Evolutionary conservation across 768 basidiomycete genomes (phyloP).

Genomic region (Leccinum uliginosum): DNA sequence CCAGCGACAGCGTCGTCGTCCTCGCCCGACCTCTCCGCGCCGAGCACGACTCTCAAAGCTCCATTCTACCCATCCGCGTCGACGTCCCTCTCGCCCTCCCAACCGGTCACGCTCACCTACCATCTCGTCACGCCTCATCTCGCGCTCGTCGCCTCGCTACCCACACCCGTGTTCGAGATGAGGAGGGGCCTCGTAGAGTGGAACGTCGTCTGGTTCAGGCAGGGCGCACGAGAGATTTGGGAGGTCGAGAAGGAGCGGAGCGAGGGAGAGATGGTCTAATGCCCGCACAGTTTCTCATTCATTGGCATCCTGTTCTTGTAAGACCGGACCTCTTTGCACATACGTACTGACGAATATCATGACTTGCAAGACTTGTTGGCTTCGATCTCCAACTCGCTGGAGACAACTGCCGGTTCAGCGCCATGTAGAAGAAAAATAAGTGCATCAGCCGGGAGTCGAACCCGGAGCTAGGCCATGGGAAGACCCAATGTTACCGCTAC

Average conservation of each 20-base stretch:
- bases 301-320: not conserved
- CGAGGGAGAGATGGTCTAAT: slow-evolving; percentile 16
- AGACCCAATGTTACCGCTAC: slow-evolving; percentile 88
- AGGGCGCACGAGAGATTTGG: slow-evolving; percentile 79
- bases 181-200: slow-evolving; percentile 77
- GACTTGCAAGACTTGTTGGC: not conserved
- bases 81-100: slow-evolving; percentile 53
- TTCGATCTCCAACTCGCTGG: not conserved
- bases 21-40: not conserved
- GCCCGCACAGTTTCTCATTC: not conserved
- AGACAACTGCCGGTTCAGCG: not conserved
- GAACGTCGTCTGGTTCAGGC: slow-evolving; percentile 82
- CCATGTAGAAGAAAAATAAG: not conserved
- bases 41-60: slow-evolving; percentile 32
- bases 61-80: slow-evolving; percentile 69
- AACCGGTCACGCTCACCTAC: slow-evolving; percentile 74
- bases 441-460: slow-evolving; percentile 58
- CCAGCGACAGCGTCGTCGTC: not conserved
- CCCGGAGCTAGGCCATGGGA: slow-evolving; percentile 69
- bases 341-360: not conserved
- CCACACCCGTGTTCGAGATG: slow-evolving; percentile 67
- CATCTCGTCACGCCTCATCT: slow-evolving; percentile 74
- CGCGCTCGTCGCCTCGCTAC: slow-evolving; percentile 67
- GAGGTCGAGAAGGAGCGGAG: slow-evolving; percentile 60
- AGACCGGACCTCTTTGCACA: not conserved